Conservation (phyloP, 768 basidiomycete genomes). For the Lentinula aciculospora region DNA sequence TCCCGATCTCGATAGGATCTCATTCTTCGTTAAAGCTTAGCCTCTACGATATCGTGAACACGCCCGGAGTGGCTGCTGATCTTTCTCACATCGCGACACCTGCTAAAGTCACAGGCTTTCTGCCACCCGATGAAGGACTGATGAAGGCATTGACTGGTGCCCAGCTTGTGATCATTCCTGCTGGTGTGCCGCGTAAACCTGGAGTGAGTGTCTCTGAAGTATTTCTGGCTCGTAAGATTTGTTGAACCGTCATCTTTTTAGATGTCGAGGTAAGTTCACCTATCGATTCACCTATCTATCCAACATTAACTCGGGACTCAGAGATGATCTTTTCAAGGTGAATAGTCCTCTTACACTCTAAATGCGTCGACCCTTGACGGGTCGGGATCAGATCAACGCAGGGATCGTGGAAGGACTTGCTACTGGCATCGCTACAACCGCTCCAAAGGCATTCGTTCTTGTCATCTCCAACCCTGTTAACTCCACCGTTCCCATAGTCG, state of each 20-base stretch:
- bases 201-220: constrained; percentile 50
- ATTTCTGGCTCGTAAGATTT: constrained; percentile 11
- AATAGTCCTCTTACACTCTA: constrained; percentile 12
- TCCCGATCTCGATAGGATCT: neutral
- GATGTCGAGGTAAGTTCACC: constrained; percentile 44
- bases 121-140: constrained; percentile 75
- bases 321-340: constrained; percentile 96
- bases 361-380: constrained; percentile 2
- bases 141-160: constrained; percentile 81
- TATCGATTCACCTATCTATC: neutral
- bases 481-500: constrained; percentile 97
- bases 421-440: constrained; percentile 74
- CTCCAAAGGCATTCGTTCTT: constrained; percentile 88
- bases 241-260: constrained; percentile 14
- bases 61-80: constrained; percentile 96
- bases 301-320: constrained; percentile 21
- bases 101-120: constrained; percentile 77
- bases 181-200: constrained; percentile 94
- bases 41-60: constrained; percentile 95
- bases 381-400: constrained; percentile 76
- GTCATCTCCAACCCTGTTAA: constrained; percentile 99
- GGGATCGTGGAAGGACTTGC: constrained; percentile 95
- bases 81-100: constrained; percentile 90
- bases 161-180: constrained; percentile 90
- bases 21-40: constrained; percentile 46